A percentile compares a stretch with the other conserved stretches of the same genome.
Conservation (phyloP, 495 filamentous ascomycete genomes). For the Trichoderma orchidacearum region DNA sequence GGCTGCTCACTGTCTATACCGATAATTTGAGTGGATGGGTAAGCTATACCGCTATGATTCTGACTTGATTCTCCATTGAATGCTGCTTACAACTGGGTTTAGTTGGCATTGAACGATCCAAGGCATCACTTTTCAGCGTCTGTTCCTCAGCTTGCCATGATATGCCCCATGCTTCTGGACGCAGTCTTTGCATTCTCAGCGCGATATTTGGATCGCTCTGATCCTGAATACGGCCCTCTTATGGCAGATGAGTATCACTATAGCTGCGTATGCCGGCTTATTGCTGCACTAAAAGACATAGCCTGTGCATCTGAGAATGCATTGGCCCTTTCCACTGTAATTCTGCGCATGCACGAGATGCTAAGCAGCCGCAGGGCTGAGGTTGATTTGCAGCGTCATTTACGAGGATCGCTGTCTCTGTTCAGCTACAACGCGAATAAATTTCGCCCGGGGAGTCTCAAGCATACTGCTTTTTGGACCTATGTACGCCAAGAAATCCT, state of each 20-base stretch:
- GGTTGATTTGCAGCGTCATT: constrained; percentile 3
- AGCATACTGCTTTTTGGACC: constrained; percentile 4
- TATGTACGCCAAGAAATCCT: constrained; percentile 4
- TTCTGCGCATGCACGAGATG: constrained; percentile 6
- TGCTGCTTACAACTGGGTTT: neutral
- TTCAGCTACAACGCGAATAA: constrained; percentile 4
- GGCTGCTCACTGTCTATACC: neutral
- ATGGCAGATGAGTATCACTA: constrained; percentile 3
- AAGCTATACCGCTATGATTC: neutral
- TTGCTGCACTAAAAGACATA: constrained; percentile 2
- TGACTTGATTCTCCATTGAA: neutral
- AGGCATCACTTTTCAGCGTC: constrained; percentile 4
- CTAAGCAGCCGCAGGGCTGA: neutral
- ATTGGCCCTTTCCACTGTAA: constrained; percentile 3
- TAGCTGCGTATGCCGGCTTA: constrained; percentile 2
- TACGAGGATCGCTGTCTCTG: constrained; percentile 2
- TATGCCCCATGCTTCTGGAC: constrained; percentile 4
- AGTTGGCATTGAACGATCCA: constrained; percentile 4
- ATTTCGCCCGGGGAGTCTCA: constrained; percentile 2
- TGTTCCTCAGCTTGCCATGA: constrained; percentile 5
- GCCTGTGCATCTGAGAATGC: constrained; percentile 2
- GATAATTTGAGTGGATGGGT: constrained; percentile 4
- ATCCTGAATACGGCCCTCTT: neutral
- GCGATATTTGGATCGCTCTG: constrained; percentile 1
- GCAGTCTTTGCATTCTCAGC: constrained; percentile 4